phyloP scores from a whole-genome alignment of 2,329 filamentous ascomycete species.

The Botrytis elliptica region DNA sequence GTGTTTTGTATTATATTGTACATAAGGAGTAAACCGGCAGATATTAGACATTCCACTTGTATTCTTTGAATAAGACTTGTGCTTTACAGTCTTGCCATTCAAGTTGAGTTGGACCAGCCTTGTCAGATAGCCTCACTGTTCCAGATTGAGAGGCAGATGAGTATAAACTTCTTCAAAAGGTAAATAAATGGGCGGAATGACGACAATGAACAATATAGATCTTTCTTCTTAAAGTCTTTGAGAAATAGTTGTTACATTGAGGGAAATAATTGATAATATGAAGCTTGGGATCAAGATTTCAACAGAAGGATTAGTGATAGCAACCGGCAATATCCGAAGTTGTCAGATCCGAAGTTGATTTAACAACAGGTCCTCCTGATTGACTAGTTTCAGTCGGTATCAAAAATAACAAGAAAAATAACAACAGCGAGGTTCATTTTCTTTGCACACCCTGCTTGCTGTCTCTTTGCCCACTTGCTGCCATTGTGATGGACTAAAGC shows the following conservation, averaged over 20 bases:
- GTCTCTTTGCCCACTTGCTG: neutral
- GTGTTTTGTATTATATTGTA: neutral
- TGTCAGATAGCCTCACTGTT: neutral
- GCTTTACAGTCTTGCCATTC: neutral
- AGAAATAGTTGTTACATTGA: neutral
- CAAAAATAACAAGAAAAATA: neutral
- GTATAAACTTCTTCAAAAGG: neutral
- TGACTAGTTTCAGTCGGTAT: constrained; percentile 1
- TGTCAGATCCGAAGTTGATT: neutral
- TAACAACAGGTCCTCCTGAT: neutral
- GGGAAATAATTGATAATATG: neutral
- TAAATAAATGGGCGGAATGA: neutral
- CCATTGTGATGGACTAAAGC: neutral
- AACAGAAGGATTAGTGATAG: neutral
- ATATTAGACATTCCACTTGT: neutral
- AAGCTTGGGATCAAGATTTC: neutral
- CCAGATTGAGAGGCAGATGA: neutral
- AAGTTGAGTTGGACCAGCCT: neutral
- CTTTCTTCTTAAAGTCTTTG: neutral
- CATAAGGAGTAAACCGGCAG: neutral
- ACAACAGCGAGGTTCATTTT: neutral
- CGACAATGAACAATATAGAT: neutral
- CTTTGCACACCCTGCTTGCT: neutral
- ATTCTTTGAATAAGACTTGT: neutral
- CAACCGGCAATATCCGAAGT: constrained; percentile 7